phyloP scores from a whole-genome alignment of 106 monocot species.

The Chionographis japonica region DNA sequence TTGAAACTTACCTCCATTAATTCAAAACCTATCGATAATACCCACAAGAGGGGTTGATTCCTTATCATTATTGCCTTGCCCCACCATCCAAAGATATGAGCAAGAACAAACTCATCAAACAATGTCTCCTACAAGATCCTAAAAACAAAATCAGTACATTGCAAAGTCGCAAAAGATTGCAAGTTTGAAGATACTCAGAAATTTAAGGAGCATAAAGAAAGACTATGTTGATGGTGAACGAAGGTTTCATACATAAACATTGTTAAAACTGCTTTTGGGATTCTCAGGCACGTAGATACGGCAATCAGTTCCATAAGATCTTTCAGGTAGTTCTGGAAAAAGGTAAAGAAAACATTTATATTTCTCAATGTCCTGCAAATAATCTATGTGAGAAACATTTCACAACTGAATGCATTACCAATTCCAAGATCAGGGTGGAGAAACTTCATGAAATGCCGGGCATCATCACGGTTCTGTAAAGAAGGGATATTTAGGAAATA shows the following conservation, averaged over 20 bases:
- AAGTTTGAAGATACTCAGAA: not conserved
- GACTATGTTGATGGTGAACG: constrained; percentile 21
- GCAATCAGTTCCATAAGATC: constrained; percentile 91
- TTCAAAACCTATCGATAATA: constrained; percentile 95
- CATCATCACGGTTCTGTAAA: constrained; percentile 89
- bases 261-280: constrained; percentile 91
- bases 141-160: constrained; percentile 51
- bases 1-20: constrained; percentile 74
- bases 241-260: constrained; percentile 94
- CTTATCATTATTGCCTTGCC: constrained; percentile 98
- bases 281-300: constrained; percentile 97
- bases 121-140: constrained; percentile 76
- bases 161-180: not conserved
- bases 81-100: constrained; percentile 99
- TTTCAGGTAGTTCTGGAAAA: constrained; percentile 84
- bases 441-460: constrained; percentile 90
- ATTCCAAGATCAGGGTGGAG: constrained; percentile 95
- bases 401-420: constrained; percentile 38
- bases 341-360: constrained; percentile 5
- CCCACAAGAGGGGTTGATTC: constrained; percentile 92
- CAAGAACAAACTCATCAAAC: constrained; percentile 97
- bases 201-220: constrained; percentile 7
- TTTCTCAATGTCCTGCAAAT: not conserved
- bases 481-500: not conserved
- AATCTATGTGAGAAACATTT: not conserved